Evolutionary conservation across 163 green algal genomes (phyloP).

Genomic region (Chlorella variabilis): DNA sequence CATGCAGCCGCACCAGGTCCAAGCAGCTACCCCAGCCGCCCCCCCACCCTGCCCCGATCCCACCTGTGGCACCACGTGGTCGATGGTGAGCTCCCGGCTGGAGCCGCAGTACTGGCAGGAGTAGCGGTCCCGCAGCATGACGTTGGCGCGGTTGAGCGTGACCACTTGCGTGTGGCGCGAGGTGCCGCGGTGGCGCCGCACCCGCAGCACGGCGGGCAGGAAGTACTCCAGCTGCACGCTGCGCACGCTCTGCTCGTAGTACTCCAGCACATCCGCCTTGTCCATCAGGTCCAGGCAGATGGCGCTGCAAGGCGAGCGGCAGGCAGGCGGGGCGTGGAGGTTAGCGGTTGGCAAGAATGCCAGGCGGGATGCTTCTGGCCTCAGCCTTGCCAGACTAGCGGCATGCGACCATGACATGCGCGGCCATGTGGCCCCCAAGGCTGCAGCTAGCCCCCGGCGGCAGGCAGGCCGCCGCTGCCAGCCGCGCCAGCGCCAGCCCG

Average conservation of each 20-base stretch:
- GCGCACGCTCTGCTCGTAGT: constrained; percentile 62
- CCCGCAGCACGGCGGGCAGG: constrained; percentile 68
- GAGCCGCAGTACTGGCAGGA: constrained; percentile 76
- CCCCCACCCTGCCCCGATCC: neutral
- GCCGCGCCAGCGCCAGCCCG: too few species aligned
- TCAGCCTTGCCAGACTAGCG: too few species aligned
- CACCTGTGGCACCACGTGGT: constrained; percentile 64
- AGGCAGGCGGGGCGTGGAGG: too few species aligned
- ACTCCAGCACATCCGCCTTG: constrained; percentile 76
- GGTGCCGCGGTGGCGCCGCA: constrained; percentile 50
- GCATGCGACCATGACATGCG: too few species aligned
- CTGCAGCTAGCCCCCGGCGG: too few species aligned
- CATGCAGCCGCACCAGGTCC: too few species aligned
- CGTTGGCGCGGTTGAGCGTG: constrained; percentile 59
- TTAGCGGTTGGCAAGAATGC: too few species aligned
- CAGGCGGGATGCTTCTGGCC: too few species aligned
- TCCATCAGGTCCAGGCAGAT: constrained; percentile 68
- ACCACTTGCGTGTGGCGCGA: constrained; percentile 35
- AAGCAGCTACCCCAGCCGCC: neutral
- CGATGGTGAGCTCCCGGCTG: constrained; percentile 65
- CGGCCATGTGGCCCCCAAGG: too few species aligned
- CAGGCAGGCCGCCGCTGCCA: too few species aligned
- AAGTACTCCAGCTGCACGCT: constrained; percentile 31
- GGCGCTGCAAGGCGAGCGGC: constrained; percentile 38
- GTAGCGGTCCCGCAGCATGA: constrained; percentile 60